A percentile compares a stretch with the other conserved stretches of the same genome.
Conservation (phyloP, 768 basidiomycete genomes). For the Termitomyces sp. region DNA sequence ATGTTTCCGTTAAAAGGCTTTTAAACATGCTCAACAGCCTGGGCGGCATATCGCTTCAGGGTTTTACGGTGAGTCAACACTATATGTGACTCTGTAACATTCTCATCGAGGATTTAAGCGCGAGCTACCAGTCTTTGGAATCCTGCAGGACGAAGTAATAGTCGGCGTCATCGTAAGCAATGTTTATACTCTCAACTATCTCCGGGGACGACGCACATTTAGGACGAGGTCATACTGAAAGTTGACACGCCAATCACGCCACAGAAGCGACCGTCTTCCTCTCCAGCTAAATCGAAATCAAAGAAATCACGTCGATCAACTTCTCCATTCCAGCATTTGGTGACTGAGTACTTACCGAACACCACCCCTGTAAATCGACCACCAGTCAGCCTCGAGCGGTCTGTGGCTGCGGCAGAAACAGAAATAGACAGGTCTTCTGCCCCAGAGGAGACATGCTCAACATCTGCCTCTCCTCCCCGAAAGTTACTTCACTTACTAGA, state of each 20-base stretch:
- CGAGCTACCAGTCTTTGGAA: constrained; percentile 81
- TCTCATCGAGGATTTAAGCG: constrained; percentile 35
- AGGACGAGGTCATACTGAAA: constrained; percentile 49
- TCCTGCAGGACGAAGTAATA: constrained; percentile 59
- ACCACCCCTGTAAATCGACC: neutral
- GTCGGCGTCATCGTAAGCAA: constrained; percentile 66
- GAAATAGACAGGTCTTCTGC: neutral
- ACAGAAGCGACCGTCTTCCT: constrained; percentile 5
- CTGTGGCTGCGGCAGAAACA: neutral
- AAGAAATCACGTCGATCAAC: constrained; percentile 16
- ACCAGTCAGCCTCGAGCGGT: neutral
- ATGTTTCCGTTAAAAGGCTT: constrained; percentile 38
- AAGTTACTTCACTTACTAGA: constrained; percentile 46
- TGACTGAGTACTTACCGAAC: constrained; percentile 8
- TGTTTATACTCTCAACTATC: neutral
- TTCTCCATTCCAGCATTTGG: constrained; percentile 10
- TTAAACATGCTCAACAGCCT: constrained; percentile 68
- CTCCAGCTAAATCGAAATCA: constrained; percentile 9
- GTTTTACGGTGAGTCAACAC: constrained; percentile 41
- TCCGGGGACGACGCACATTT: neutral
- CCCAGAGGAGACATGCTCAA: neutral
- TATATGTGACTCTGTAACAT: neutral
- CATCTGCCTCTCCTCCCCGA: constrained; percentile 10
- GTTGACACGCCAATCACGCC: constrained; percentile 8
- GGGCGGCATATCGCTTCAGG: constrained; percentile 39